Evolutionary conservation across 805 yeast species (phyloP).

Genomic region (Ogataea pini): DNA sequence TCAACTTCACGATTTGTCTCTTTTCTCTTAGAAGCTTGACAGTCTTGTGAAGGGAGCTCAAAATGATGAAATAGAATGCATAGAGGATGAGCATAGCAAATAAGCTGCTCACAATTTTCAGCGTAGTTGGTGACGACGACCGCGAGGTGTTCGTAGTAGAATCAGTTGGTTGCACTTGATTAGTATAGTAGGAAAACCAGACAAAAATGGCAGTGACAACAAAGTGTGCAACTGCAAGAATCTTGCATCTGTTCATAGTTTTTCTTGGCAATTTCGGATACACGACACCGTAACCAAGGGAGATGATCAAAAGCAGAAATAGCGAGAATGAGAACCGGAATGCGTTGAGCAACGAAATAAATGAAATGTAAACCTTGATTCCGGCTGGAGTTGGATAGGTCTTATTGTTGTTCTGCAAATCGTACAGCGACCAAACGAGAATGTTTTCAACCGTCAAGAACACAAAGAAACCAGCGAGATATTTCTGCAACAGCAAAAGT

Average conservation of each 20-base stretch:
- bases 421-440: conserved; percentile 89
- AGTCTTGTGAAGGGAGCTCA: conserved; percentile 73
- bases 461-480: conserved; percentile 80
- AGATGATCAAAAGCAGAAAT: conserved; percentile 79
- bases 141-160: conserved; percentile 37
- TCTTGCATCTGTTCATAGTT: conserved; percentile 68
- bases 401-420: conserved; percentile 63
- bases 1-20: conserved; percentile 87
- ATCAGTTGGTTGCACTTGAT: conserved; percentile 35
- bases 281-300: conserved; percentile 94
- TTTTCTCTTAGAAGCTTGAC: conserved; percentile 74
- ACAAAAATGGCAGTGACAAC: conserved; percentile 54
- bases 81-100: conserved; percentile 74
- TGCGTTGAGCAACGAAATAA: conserved; percentile 78
- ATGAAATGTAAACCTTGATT: conserved; percentile 71
- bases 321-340: conserved; percentile 84
- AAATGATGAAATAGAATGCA: conserved; percentile 70
- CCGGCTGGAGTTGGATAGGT: conserved; percentile 38
- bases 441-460: conserved; percentile 83
- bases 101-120: conserved; percentile 56
- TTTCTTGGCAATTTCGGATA: conserved; percentile 77
- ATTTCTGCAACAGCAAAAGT: conserved; percentile 85
- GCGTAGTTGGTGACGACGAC: conserved; percentile 53
- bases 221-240: conserved; percentile 59
- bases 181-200: conserved; percentile 42